Evolutionary conservation across 2,329 filamentous ascomycete species (phyloP).

Genomic region (Hypoxylon rubiginosum): DNA sequence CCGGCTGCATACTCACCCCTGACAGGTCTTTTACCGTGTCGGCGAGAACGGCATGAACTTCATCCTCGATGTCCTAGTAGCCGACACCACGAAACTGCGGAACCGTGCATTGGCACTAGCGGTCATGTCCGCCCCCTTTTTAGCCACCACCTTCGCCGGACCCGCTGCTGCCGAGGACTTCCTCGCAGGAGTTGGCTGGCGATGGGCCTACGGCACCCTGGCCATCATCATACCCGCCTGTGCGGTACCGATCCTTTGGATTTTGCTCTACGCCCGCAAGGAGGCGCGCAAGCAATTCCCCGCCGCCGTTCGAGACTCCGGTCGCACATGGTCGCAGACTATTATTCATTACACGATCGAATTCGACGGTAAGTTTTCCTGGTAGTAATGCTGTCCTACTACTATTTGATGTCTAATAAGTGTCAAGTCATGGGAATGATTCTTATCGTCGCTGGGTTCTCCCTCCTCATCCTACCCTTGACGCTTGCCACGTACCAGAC

Average conservation of each 20-base stretch:
- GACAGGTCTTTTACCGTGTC: constrained; percentile 73
- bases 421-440: constrained; percentile 10
- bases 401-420: neutral
- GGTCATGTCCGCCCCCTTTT: constrained; percentile 70
- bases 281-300: constrained; percentile 57
- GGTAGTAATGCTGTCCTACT: neutral
- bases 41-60: constrained; percentile 71
- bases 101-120: constrained; percentile 73
- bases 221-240: constrained; percentile 69
- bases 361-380: constrained; percentile 45
- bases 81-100: constrained; percentile 72
- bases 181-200: constrained; percentile 65
- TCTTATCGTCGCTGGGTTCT: constrained; percentile 11
- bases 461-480: constrained; percentile 63
- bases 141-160: constrained; percentile 72
- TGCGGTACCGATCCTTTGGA: constrained; percentile 66
- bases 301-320: constrained; percentile 39
- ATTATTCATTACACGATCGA: constrained; percentile 54
- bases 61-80: constrained; percentile 71
- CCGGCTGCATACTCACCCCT: too few species aligned
- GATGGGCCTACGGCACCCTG: constrained; percentile 73
- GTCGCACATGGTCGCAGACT: constrained; percentile 13
- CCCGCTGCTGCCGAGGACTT: constrained; percentile 67
- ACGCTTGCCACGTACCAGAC: constrained; percentile 59
- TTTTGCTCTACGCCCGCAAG: constrained; percentile 69